Evolutionary conservation across 305 asterid species (phyloP), one percentile per base, ranked within the genome.

Genomic region (Withania somnifera): DNA sequence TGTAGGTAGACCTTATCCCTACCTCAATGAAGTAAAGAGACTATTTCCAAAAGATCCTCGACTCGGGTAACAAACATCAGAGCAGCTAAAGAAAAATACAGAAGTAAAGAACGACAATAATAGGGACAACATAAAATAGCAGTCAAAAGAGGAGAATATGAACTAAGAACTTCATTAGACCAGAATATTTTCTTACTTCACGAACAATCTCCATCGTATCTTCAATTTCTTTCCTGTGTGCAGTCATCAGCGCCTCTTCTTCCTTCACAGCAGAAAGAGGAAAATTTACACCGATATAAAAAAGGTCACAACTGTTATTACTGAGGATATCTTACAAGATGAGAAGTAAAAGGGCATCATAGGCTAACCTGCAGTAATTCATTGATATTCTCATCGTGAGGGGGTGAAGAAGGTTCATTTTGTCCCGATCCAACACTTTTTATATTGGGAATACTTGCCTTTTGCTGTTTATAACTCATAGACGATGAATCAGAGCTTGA

Each of bases 191-290:
- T 86, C 92, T 88, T 85, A 90, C 98, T 86, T 96, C 99, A 64
- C 99, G 97, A 84, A 96, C 99, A 81, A 94, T 96, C 92, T 96
- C 99, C 98, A 96, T 94, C 66, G 99, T 96, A 83, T 96, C 99
- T 89, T 96, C 98, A 57, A 96, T 96, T 91, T 94, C 97, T 86
- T 93, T 96, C 66, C 98, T 89, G 73, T 96, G 98, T 75, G 98
- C 97, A 81, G 97, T 92, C 87, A 96, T 93, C 84, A 94, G 93
- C 80, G 99, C 98, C 85, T 91, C 98, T 84, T 96, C 99, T 87
- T 96, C 99, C 98, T 96, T 84, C 19, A 80, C 24, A 50, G 13
- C 77, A 63, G 42, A 80, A 45, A 80, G 52, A 50, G 4, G 60
- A 60, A 80, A 80, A 80, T 28, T 50, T 61, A 50, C 7, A 42